These are phyloP conservation scores for Porphyrellus cyaneotinctus DNA, from an alignment of 768 basidiomycete genomes.

Conservation along the genomic window DNA sequence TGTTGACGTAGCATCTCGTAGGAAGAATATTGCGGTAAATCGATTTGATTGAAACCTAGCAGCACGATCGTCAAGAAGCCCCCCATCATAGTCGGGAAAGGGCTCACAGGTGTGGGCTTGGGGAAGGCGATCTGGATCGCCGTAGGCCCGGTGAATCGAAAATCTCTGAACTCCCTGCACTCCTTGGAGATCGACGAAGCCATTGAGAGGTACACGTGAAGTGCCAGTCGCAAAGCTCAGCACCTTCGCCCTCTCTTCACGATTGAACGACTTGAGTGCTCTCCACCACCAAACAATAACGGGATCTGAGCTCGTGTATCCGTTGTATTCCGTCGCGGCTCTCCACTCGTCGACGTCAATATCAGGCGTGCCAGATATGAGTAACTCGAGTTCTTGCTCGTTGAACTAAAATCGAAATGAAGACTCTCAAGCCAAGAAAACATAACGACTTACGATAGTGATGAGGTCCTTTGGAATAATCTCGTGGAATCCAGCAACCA, in stretches of 20 bases:
- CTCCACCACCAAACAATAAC: constrained; percentile 99
- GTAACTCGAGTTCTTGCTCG: constrained; percentile 88
- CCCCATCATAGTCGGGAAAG: neutral
- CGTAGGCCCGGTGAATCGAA: constrained; percentile 93
- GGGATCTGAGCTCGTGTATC: constrained; percentile 84
- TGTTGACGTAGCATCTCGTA: constrained; percentile 96
- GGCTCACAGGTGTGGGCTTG: constrained; percentile 86
- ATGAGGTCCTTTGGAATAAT: constrained; percentile 96
- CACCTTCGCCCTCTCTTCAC: constrained; percentile 95
- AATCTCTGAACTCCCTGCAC: constrained; percentile 93
- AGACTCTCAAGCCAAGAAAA: neutral
- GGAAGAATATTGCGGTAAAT: constrained; percentile 90
- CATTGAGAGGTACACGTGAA: constrained; percentile 89
- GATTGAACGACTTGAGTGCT: constrained; percentile 93
- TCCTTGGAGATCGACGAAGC: constrained; percentile 93
- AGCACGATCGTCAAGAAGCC: constrained; percentile 12
- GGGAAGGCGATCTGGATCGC: constrained; percentile 76
- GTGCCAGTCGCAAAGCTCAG: constrained; percentile 95
- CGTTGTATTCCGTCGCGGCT: constrained; percentile 86
- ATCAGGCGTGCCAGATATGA: constrained; percentile 97
- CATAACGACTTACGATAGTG: constrained; percentile 63
- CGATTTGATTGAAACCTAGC: constrained; percentile 89
- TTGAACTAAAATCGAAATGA: constrained; percentile 61
- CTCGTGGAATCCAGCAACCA: constrained; percentile 91
- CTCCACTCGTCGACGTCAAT: constrained; percentile 99